phyloP scores from a whole-genome alignment of 345 rosid genomes.

The Eucalyptus cloeziana region DNA sequence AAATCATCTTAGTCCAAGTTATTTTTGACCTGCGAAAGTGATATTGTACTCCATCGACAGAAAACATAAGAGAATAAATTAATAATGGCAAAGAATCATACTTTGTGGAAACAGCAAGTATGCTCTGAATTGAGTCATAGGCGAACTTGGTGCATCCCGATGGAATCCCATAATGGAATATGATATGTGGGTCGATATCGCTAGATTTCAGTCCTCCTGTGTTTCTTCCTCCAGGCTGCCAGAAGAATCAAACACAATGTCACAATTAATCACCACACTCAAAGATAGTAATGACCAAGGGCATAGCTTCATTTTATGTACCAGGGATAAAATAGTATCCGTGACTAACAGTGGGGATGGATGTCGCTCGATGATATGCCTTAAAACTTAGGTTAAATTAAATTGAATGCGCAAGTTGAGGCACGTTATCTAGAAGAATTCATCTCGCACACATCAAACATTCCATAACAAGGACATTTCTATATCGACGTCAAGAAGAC shows the following conservation, averaged over 20 bases:
- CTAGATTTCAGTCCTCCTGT: conserved; percentile 45
- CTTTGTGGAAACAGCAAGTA: conserved; percentile 72
- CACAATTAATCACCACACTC: not conserved
- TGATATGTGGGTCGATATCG: conserved; percentile 70
- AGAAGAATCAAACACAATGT: not conserved
- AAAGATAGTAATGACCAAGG: not conserved
- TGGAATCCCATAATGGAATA: conserved; percentile 82
- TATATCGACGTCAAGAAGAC: not conserved
- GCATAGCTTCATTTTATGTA: not conserved
- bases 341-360: not conserved
- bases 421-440: not conserved
- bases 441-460: not conserved
- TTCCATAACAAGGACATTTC: not conserved
- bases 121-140: conserved; percentile 52
- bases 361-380: not conserved
- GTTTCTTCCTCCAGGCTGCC: conserved; percentile 52
- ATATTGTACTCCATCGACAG: not conserved
- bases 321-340: not conserved
- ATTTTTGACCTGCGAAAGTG: not conserved
- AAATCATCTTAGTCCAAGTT: not conserved
- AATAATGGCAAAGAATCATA: conserved; percentile 6
- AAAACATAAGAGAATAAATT: not conserved
- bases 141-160: conserved; percentile 56
- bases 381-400: not conserved
- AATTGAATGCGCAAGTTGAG: not conserved